Percentiles rank a stretch among this genome's conserved stretches.
These are phyloP conservation scores for Aspergillus baeticus DNA, from an alignment of 495 filamentous ascomycete genomes.

Conservation along the genomic window DNA sequence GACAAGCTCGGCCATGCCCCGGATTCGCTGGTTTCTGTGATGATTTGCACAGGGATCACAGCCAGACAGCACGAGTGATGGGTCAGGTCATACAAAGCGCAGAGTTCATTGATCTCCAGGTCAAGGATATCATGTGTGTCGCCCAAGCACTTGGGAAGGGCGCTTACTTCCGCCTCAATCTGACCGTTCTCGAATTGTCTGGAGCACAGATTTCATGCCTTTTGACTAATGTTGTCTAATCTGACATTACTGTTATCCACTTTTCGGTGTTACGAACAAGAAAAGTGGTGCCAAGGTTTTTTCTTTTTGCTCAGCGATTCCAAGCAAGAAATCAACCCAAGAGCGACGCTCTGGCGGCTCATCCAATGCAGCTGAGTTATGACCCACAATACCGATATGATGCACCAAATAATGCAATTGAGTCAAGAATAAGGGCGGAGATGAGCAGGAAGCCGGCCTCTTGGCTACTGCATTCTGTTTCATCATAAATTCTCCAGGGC, in stretches of 20 bases:
- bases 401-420: slow-evolving; percentile 1
- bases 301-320: neutral
- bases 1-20: slow-evolving; percentile 1
- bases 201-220: neutral
- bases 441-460: slow-evolving; percentile 8
- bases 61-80: neutral
- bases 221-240: slow-evolving; percentile 5
- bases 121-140: neutral
- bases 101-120: too few relatives aligned
- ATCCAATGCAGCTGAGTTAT: neutral
- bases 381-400: neutral
- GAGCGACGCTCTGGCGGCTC: neutral
- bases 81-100: neutral
- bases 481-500: slow-evolving; percentile 1
- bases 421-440: slow-evolving; percentile 7
- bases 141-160: neutral
- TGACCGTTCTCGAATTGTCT: neutral
- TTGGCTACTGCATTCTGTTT: slow-evolving; percentile 6
- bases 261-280: neutral
- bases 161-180: neutral
- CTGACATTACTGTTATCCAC: neutral
- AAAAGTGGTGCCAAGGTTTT: neutral
- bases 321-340: neutral
- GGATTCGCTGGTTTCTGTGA: neutral
- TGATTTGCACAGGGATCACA: slow-evolving; percentile 18